phyloP scores from a whole-genome alignment of 768 basidiomycete genomes.

The Ephemerocybe angulata region DNA sequence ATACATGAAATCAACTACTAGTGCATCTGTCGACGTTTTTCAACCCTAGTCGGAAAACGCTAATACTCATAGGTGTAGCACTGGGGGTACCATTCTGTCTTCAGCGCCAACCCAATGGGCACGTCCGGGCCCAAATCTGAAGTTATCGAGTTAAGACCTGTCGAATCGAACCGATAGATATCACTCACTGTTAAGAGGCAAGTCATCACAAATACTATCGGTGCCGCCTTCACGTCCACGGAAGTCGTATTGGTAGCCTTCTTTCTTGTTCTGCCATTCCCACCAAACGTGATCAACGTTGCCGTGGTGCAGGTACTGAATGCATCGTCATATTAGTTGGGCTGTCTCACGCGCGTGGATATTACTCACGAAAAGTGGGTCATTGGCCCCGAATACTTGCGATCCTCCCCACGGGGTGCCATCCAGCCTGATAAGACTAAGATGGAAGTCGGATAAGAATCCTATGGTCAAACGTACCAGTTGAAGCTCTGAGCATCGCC shows the following conservation, averaged over 20 bases:
- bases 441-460: background rate
- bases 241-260: constrained; percentile 3
- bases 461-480: background rate
- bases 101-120: constrained; percentile 5
- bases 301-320: constrained; percentile 8
- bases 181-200: constrained; percentile 6
- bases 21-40: too few relatives aligned
- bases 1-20: too few relatives aligned
- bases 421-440: background rate
- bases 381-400: constrained; percentile 7
- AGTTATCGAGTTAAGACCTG: background rate
- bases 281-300: constrained; percentile 12
- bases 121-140: constrained; percentile 7
- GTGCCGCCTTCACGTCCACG: background rate
- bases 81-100: constrained; percentile 12
- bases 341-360: background rate
- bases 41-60: too few relatives aligned
- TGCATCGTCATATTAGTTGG: background rate
- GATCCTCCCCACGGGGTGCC: constrained; percentile 7
- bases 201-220: constrained; percentile 5
- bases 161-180: background rate
- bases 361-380: constrained; percentile 5
- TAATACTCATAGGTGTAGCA: constrained; percentile 11
- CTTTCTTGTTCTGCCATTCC: constrained; percentile 11
- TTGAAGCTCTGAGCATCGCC: constrained; percentile 11